A percentile compares a stretch with the other conserved stretches of the same genome.
Conservation (phyloP, 768 basidiomycete species). For the Suillus subaureus region DNA sequence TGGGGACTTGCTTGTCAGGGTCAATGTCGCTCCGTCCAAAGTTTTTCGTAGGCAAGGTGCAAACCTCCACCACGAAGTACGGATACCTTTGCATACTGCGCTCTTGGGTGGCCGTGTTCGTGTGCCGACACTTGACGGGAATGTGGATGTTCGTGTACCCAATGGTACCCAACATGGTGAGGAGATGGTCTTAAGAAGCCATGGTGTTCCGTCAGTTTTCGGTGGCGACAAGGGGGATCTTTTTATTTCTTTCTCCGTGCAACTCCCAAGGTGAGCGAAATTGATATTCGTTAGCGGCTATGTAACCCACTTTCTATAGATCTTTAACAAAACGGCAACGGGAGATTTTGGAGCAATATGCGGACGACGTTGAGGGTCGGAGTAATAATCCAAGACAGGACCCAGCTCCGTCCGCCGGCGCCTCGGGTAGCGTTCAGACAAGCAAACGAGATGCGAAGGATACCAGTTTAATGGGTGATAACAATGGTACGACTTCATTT, state of each 20-base stretch:
- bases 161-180: constrained; percentile 95
- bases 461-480: constrained; percentile 30
- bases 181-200: constrained; percentile 91
- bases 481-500: constrained; percentile 81
- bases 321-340: constrained; percentile 82
- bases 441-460: constrained; percentile 22
- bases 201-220: constrained; percentile 73
- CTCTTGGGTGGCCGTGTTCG: constrained; percentile 91
- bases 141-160: constrained; percentile 92
- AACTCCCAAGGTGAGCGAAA: constrained; percentile 81
- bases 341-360: constrained; percentile 85
- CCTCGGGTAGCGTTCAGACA: constrained; percentile 24
- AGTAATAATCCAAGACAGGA: constrained; percentile 25
- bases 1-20: constrained; percentile 87
- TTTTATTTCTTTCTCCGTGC: constrained; percentile 84
- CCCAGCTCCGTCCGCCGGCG: constrained; percentile 18
- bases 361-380: constrained; percentile 88
- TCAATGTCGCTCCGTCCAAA: constrained; percentile 83
- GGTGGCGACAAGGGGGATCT: constrained; percentile 75
- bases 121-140: constrained; percentile 93
- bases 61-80: constrained; percentile 87
- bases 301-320: constrained; percentile 42
- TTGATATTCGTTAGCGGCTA: constrained; percentile 11
- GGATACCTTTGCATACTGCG: constrained; percentile 89
- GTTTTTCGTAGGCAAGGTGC: constrained; percentile 88